phyloP scores from a whole-genome alignment of 208 protist species.

The Leishmania martiniquensis region DNA sequence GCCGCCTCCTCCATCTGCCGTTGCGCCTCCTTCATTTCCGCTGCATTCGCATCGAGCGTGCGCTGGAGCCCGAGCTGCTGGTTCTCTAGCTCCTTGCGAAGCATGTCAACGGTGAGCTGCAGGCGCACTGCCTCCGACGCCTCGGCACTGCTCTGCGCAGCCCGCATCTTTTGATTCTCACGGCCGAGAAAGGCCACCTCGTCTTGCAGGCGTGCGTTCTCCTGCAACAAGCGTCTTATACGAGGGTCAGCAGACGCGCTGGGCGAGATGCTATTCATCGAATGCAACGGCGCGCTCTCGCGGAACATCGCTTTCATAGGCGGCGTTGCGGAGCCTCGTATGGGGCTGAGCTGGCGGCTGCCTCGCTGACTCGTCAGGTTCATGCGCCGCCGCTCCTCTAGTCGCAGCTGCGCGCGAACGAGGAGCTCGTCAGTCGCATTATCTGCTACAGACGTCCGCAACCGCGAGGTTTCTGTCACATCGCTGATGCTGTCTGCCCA shows the following conservation, averaged over 20 bases:
- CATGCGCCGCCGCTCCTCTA: slow-evolving; percentile 41
- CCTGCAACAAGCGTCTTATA: slow-evolving; percentile 42
- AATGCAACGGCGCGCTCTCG: background rate
- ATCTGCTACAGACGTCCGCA: slow-evolving; percentile 11
- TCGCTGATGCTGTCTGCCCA: slow-evolving; percentile 8
- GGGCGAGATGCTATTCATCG: slow-evolving; percentile 2
- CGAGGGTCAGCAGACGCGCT: slow-evolving; percentile 26
- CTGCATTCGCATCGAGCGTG: slow-evolving; percentile 12
- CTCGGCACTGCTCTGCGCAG: slow-evolving; percentile 34
- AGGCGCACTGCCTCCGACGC: slow-evolving; percentile 35
- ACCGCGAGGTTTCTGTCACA: background rate
- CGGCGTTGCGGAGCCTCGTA: background rate
- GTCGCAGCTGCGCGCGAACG: slow-evolving; percentile 46
- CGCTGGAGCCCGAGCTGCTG: slow-evolving; percentile 40
- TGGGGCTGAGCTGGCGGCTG: slow-evolving; percentile 22
- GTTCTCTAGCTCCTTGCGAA: slow-evolving; percentile 39
- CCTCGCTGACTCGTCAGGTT: slow-evolving; percentile 2
- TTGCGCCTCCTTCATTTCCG: slow-evolving; percentile 19
- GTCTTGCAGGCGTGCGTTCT: slow-evolving; percentile 50
- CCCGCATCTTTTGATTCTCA: slow-evolving; percentile 52
- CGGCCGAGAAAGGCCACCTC: slow-evolving; percentile 53
- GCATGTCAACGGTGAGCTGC: slow-evolving; percentile 53
- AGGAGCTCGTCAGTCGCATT: slow-evolving; percentile 36
- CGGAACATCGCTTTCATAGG: slow-evolving; percentile 2
- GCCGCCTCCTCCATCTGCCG: slow-evolving; percentile 31